These are phyloP conservation scores for Aquilaria yunnanensis DNA, from an alignment of 345 rosid genomes.

Conservation along the genomic window DNA sequence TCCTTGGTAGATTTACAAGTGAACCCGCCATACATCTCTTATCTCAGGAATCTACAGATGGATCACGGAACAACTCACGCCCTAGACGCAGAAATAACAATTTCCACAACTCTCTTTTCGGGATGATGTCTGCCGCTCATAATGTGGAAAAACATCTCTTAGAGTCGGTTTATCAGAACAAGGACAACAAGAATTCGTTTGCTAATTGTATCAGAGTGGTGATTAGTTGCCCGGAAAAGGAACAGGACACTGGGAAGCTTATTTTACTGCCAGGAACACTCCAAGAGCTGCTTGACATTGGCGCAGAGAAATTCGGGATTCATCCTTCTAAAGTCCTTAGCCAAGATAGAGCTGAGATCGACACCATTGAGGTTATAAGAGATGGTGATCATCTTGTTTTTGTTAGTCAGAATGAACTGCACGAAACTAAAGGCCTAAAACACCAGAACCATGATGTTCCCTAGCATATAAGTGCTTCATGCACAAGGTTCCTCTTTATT, in stretches of 20 bases:
- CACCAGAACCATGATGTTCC: constrained; percentile 1
- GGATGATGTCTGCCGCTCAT: constrained; percentile 62
- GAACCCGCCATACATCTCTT: constrained; percentile 59
- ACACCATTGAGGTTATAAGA: constrained; percentile 58
- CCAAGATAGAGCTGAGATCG: constrained; percentile 63
- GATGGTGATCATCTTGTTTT: constrained; percentile 82
- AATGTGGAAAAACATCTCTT: constrained; percentile 27
- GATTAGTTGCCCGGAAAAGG: constrained; percentile 56
- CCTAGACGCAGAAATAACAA: constrained; percentile 53
- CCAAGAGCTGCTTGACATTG: constrained; percentile 53
- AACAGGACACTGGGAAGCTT: constrained; percentile 43
- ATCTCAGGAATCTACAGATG: constrained; percentile 29
- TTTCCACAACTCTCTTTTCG: constrained; percentile 69
- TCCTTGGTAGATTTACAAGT: constrained; percentile 63
- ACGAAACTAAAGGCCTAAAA: constrained; percentile 4
- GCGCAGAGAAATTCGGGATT: constrained; percentile 54
- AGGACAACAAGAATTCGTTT: constrained; percentile 4
- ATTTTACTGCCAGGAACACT: constrained; percentile 54
- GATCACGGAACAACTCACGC: constrained; percentile 36
- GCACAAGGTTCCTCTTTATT: too few relatives aligned
- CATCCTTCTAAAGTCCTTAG: constrained; percentile 36
- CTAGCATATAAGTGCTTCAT: too few relatives aligned
- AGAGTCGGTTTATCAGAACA: constrained; percentile 21
- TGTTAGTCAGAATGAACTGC: constrained; percentile 16
- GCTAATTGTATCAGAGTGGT: constrained; percentile 42